Percentiles rank a stretch among this genome's conserved stretches.
Conservation (phyloP, 1,284 basidiomycete species). For the Malassezia dermatis region DNA sequence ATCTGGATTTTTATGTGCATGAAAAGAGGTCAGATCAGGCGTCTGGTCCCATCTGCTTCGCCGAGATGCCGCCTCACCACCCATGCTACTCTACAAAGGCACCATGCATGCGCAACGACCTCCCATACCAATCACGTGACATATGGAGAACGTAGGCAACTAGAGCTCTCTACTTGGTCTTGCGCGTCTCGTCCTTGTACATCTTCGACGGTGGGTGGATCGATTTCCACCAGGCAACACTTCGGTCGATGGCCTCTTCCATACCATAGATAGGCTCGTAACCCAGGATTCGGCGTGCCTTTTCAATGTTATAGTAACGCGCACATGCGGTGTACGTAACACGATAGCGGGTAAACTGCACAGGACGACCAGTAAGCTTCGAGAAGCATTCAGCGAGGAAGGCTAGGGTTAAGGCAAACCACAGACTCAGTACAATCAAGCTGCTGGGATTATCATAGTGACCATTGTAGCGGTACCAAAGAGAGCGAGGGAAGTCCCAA, state of each 20-base stretch:
- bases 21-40: not conserved
- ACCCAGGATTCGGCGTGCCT: conserved; percentile 76
- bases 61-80: not conserved
- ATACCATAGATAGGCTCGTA: conserved; percentile 85
- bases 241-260: conserved; percentile 72
- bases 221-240: conserved; percentile 52
- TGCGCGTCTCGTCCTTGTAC: conserved; percentile 6
- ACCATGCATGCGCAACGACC: not conserved
- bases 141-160: not conserved
- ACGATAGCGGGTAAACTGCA: conserved; percentile 80
- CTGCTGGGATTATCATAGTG: conserved; percentile 23
- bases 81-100: not conserved
- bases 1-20: not conserved
- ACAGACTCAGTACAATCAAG: conserved; percentile 31
- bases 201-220: conserved; percentile 5
- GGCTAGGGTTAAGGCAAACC: conserved; percentile 29
- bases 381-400: conserved; percentile 60
- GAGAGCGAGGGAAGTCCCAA: conserved; percentile 79
- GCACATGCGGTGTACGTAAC: conserved; percentile 59
- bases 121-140: not conserved
- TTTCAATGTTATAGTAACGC: conserved; percentile 91
- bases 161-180: conserved; percentile 11
- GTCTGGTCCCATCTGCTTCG: not conserved
- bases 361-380: conserved; percentile 66
- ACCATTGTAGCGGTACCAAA: conserved; percentile 59